These are phyloP conservation scores for Isatis tinctoria DNA, from an alignment of 345 rosid genomes.

Conservation along the genomic window DNA sequence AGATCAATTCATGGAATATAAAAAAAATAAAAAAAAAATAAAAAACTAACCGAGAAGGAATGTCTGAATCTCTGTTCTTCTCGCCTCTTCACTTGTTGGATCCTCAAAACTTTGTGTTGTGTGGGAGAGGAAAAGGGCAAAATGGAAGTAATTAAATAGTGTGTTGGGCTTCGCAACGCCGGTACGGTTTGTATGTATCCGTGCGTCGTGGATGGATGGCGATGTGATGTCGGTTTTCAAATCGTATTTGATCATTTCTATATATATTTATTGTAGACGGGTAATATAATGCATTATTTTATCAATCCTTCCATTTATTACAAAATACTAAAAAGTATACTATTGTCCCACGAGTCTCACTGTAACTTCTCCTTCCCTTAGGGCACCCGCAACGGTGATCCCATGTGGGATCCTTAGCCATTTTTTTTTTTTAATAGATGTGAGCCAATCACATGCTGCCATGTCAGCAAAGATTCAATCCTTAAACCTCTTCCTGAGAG, in stretches of 20 bases:
- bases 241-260: background rate
- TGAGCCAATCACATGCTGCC: no score
- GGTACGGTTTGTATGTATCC: slow-evolving; percentile 11
- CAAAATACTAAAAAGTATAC: background rate
- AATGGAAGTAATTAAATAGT: background rate
- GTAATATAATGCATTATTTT: background rate
- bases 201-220: slow-evolving; percentile 3
- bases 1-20: background rate
- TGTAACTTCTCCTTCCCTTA: background rate
- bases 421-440: no score
- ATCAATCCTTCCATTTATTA: background rate
- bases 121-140: background rate
- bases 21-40: background rate
- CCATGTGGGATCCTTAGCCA: no score
- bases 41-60: background rate
- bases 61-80: background rate
- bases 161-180: slow-evolving; percentile 1
- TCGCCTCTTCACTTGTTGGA: background rate
- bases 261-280: no score
- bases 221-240: slow-evolving; percentile 5
- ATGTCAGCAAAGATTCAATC: no score
- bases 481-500: no score
- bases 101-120: background rate
- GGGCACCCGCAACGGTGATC: no score
- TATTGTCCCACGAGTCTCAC: background rate